Conservation (phyloP, 2,329 filamentous ascomycete genomes). For the Xylaria sp. region DNA sequence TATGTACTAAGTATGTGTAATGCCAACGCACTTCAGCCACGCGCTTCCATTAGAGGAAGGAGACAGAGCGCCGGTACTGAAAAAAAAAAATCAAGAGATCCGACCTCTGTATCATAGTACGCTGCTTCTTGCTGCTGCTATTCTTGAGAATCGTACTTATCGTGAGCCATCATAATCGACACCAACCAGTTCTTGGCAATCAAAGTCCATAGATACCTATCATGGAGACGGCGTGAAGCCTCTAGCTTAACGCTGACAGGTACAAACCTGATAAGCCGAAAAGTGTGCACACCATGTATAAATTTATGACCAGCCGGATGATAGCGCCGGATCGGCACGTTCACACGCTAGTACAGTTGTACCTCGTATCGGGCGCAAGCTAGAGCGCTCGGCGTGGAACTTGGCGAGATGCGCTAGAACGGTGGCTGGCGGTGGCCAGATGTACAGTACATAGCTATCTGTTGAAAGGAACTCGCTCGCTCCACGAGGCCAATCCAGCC, state of each 20-base stretch:
- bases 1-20: neutral
- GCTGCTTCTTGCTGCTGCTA: neutral
- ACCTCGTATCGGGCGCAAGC: slow-evolving; percentile 34
- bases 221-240: slow-evolving; percentile 14
- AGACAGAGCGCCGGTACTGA: neutral
- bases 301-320: slow-evolving; percentile 7
- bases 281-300: neutral
- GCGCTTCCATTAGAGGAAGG: neutral
- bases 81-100: too few species aligned
- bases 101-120: neutral
- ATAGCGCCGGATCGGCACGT: slow-evolving; percentile 37
- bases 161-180: neutral
- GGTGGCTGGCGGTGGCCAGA: slow-evolving; percentile 28
- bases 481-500: slow-evolving; percentile 27
- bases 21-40: slow-evolving; percentile 7
- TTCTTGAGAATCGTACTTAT: neutral
- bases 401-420: slow-evolving; percentile 28
- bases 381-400: slow-evolving; percentile 23
- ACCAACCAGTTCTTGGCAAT: neutral
- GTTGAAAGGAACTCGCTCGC: neutral
- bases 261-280: slow-evolving; percentile 8
- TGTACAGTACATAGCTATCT: slow-evolving; percentile 17
- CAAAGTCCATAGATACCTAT: slow-evolving; percentile 9
- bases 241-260: slow-evolving; percentile 27
- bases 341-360: slow-evolving; percentile 12